phyloP scores from a whole-genome alignment of 768 basidiomycete genomes.

The Lactarius hatsudake region DNA sequence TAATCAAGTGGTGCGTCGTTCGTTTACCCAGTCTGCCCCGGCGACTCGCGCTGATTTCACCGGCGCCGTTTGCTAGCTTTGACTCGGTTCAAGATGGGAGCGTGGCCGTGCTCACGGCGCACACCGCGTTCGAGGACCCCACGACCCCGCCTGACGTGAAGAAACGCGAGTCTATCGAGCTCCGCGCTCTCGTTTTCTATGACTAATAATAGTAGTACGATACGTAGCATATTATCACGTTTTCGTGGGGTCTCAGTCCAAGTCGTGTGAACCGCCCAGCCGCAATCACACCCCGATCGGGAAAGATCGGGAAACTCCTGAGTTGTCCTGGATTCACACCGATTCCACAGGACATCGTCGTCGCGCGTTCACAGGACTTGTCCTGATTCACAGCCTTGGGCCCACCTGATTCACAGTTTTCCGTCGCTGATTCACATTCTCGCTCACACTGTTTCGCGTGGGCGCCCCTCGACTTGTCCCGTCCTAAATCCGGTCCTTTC shows the following conservation, averaged over 20 bases:
- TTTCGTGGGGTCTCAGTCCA: not conserved
- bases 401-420: too few species aligned
- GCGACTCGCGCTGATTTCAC: not conserved
- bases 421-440: too few species aligned
- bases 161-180: conserved; percentile 56
- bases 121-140: conserved; percentile 60
- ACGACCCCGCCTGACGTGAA: conserved; percentile 49
- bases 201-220: conserved; percentile 33
- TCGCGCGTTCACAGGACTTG: too few species aligned
- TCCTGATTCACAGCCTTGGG: too few species aligned
- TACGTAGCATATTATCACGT: not conserved
- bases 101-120: conserved; percentile 56
- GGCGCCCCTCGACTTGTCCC: too few species aligned
- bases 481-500: too few species aligned
- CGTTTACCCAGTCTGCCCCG: not conserved
- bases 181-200: conserved; percentile 62
- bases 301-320: too few species aligned
- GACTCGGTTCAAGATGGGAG: conserved; percentile 40
- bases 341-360: too few species aligned
- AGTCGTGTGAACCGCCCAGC: too few species aligned
- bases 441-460: too few species aligned
- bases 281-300: too few species aligned
- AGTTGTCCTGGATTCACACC: too few species aligned
- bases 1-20: conserved; percentile 45
- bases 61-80: conserved; percentile 30